phyloP scores from a whole-genome alignment of 257 asterid genomes.

The Hygrophila difformis region DNA sequence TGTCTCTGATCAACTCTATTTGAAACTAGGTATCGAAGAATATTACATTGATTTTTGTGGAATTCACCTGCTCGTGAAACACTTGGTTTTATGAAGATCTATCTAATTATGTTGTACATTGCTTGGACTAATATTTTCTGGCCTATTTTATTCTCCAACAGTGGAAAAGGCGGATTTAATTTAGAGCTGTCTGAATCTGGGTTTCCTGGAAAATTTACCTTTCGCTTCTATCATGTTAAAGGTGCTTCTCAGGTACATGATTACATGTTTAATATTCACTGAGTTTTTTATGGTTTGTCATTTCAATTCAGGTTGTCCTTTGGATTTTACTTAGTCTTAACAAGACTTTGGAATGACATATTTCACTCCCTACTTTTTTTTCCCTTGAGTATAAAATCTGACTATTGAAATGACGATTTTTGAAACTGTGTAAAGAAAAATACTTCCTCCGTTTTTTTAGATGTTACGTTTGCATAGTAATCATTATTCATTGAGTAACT shows the following conservation, averaged over 20 bases:
- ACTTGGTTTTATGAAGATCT: not conserved
- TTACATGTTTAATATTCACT: constrained; percentile 8
- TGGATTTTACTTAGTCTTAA: not conserved
- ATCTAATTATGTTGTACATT: not conserved
- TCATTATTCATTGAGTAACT: too few relatives aligned
- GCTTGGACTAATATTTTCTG: constrained; percentile 5
- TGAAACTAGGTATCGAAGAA: too few relatives aligned
- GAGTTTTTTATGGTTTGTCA: constrained; percentile 5
- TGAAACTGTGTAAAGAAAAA: too few relatives aligned
- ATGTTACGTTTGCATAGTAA: too few relatives aligned
- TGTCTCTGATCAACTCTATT: too few relatives aligned
- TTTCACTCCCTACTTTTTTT: too few relatives aligned
- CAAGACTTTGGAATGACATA: too few relatives aligned
- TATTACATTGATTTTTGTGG: too few relatives aligned
- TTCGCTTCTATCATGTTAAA: constrained; percentile 58
- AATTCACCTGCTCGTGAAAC: too few relatives aligned
- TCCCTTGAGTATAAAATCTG: too few relatives aligned
- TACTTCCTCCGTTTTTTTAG: too few relatives aligned
- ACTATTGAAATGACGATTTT: too few relatives aligned
- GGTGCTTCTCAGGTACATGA: constrained; percentile 67
- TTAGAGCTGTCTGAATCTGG: constrained; percentile 32
- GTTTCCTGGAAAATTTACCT: constrained; percentile 32
- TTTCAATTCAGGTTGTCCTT: not conserved
- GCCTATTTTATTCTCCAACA: constrained; percentile 26
- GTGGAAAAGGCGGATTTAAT: constrained; percentile 49